Conservation (phyloP, 2,329 filamentous ascomycete species). For the Epichloe hybrida region DNA sequence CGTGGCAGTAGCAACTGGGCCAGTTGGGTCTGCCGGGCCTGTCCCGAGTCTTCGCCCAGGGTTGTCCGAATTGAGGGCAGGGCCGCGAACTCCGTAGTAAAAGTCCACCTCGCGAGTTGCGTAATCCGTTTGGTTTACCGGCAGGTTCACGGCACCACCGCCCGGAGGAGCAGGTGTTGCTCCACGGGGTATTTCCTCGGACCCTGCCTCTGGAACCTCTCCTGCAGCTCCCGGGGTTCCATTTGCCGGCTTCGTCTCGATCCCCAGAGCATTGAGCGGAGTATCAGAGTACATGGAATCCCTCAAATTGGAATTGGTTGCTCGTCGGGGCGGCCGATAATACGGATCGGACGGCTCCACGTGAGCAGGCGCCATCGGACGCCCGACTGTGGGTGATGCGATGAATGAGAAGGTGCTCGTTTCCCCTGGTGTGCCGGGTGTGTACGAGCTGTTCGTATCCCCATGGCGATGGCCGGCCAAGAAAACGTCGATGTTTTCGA, state of each 20-base stretch:
- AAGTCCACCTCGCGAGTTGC: conserved; percentile 91
- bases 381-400: conserved; percentile 39
- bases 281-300: conserved; percentile 21
- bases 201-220: conserved; percentile 24
- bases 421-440: conserved; percentile 63
- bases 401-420: conserved; percentile 61
- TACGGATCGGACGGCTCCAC: conserved; percentile 59
- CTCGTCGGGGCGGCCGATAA: conserved; percentile 69
- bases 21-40: conserved; percentile 86
- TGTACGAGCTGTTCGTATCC: conserved; percentile 50
- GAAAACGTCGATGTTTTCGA: conserved; percentile 37
- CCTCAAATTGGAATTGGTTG: conserved; percentile 48
- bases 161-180: conserved; percentile 30
- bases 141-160: conserved; percentile 21
- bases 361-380: conserved; percentile 30
- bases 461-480: conserved; percentile 31
- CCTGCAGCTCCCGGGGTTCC: conserved; percentile 7
- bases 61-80: conserved; percentile 68
- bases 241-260: conserved; percentile 20
- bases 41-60: conserved; percentile 80
- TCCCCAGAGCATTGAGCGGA: conserved; percentile 15
- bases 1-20: conserved; percentile 75
- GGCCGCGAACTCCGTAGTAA: conserved; percentile 86
- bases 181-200: conserved; percentile 25
- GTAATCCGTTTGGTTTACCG: conserved; percentile 63